These are phyloP conservation scores for Chytriomyces sp. DNA, from an alignment of 192 early-diverging fungal species.

Conservation along the genomic window DNA sequence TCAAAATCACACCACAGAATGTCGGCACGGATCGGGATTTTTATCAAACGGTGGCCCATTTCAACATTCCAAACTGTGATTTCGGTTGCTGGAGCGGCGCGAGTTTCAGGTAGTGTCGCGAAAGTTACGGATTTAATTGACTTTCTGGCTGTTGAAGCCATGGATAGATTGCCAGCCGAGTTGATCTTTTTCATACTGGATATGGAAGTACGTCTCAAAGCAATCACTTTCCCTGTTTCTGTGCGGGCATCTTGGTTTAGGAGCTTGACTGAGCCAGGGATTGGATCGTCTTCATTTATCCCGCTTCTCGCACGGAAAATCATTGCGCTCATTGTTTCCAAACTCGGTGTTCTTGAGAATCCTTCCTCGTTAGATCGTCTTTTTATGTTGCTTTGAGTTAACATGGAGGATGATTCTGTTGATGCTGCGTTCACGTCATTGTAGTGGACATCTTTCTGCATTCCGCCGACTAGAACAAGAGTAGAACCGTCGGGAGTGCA, in stretches of 20 bases:
- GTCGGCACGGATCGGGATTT: constrained; percentile 14
- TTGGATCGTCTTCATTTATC: not conserved
- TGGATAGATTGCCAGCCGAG: not conserved
- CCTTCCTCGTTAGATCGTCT: too few relatives aligned
- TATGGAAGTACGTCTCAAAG: too few relatives aligned
- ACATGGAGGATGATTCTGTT: too few relatives aligned
- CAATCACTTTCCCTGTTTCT: too few relatives aligned
- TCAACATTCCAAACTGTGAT: constrained; percentile 23
- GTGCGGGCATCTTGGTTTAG: too few relatives aligned
- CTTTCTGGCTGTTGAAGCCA: not conserved
- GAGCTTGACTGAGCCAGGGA: not conserved
- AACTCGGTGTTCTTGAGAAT: not conserved
- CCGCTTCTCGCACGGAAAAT: not conserved
- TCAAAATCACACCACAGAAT: constrained; percentile 39
- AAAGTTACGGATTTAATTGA: constrained; percentile 23
- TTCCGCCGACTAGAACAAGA: not conserved
- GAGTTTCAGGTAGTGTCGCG: not conserved
- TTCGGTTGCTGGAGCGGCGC: not conserved
- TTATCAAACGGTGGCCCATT: not conserved
- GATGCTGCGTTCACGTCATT: too few relatives aligned
- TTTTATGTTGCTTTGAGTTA: too few relatives aligned
- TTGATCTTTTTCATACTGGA: too few relatives aligned
- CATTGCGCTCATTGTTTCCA: not conserved
- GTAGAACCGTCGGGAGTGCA: not conserved
- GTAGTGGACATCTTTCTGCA: not conserved